These are phyloP conservation scores for Furcasterigmium furcatum DNA, from an alignment of 2,329 filamentous ascomycete species.

Conservation along the genomic window DNA sequence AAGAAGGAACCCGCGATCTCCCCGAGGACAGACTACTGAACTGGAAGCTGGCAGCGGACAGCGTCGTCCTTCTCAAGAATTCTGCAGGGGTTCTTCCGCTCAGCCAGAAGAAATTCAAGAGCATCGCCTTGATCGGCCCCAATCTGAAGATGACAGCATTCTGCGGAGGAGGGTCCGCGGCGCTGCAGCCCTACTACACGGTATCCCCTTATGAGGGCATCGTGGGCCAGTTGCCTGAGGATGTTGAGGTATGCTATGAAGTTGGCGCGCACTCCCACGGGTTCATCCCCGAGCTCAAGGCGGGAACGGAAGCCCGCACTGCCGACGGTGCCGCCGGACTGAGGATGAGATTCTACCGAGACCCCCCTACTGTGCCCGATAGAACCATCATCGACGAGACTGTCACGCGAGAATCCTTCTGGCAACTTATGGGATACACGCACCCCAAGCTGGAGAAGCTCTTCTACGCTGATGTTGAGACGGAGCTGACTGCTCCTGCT, in stretches of 20 bases:
- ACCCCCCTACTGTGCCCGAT: neutral
- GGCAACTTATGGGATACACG: neutral
- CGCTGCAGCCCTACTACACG: constrained; percentile 59
- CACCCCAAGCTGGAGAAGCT: neutral
- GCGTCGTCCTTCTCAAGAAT: constrained; percentile 75
- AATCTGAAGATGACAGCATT: constrained; percentile 17
- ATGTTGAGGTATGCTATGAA: constrained; percentile 39
- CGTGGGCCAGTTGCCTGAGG: constrained; percentile 25
- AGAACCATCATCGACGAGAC: neutral
- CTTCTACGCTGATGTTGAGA: neutral
- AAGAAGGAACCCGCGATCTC: constrained; percentile 25
- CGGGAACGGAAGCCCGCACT: no score
- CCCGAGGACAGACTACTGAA: constrained; percentile 57
- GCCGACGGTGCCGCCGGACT: neutral
- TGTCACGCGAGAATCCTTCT: no score
- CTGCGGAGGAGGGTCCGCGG: constrained; percentile 61
- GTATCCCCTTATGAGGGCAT: constrained; percentile 72
- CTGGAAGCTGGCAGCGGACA: constrained; percentile 62
- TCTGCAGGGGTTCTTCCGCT: constrained; percentile 60
- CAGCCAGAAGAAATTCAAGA: constrained; percentile 54
- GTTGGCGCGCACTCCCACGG: constrained; percentile 64
- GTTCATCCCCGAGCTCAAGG: constrained; percentile 41
- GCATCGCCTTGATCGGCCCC: constrained; percentile 15
- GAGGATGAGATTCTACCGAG: neutral
- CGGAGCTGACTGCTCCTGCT: constrained; percentile 1